Base-by-base conservation (phyloP, 2,329 filamentous ascomycete genomes). In the Geoglossum cookeanum region DNA sequence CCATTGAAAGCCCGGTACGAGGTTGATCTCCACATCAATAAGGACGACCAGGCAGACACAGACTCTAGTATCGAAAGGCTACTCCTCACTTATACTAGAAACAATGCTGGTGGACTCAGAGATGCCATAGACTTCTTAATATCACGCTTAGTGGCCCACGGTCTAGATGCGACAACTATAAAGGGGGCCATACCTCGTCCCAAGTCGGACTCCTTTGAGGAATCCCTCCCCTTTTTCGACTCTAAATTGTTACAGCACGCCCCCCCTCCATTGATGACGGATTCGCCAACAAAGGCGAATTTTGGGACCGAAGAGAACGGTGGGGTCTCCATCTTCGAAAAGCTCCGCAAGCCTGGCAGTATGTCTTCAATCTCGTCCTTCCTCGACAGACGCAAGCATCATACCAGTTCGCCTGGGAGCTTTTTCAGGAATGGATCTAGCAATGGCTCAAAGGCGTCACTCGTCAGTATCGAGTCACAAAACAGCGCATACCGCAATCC, bases 191-290 rank as follows among this genome's bases (percentile, higher is more conserved):
- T 97, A 62, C 89, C 91, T 22, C 85, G 92, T n/a, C 92, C 92
- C 61, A 96, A 97, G 74, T 97, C 92, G 0, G 92, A 98, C 69
- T 96, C 92, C 0, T 98, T 98, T 62, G 92, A 98, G 68, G 91
- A 98, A 64, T 94, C 91, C 6, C 77, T 97, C 56, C 91, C 90
- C 58, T 97, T 90, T 73, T 98, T 98, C 66, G 87, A 96, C 68
- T 96, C 91, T 1, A 97, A 96, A 73, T 78, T 98, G 51, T 79
- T 98, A 57, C 92, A 97, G 70, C 89, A 94, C 65, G 90, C 91
- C 3, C 89, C 91, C 39, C 79, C 85, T 3, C 80, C 86, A 1
- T 77, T 89, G 17, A 79, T 81, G 13, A 89, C 87, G 3, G 91
- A 97, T 67, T 95, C 90, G 27, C 91, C 90, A 0, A 91, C 89